A percentile compares a stretch with the other conserved stretches of the same genome.
These are phyloP conservation scores for Cordyceps fumosorosea DNA, from an alignment of 2,329 filamentous ascomycete genomes.

Conservation along the genomic window DNA sequence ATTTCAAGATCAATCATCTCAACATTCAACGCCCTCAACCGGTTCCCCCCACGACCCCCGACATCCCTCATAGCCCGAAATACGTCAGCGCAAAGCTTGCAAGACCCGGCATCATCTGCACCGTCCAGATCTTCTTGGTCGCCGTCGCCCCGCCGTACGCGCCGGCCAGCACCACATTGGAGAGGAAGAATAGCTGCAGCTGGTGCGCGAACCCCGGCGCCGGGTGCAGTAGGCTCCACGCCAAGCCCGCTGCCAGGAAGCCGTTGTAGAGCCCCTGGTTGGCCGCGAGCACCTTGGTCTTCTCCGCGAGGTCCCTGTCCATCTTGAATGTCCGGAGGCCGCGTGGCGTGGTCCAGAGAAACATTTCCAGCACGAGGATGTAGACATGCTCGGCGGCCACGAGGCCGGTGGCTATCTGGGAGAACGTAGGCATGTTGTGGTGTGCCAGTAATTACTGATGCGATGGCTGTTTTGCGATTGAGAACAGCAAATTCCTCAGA, in stretches of 20 bases:
- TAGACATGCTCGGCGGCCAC: slow-evolving; percentile 40
- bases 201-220: slow-evolving; percentile 34
- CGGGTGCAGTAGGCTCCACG: slow-evolving; percentile 42
- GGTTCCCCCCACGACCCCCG: no score
- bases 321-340: slow-evolving; percentile 39
- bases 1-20: not conserved
- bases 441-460: no score
- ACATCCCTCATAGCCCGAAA: slow-evolving; percentile 15
- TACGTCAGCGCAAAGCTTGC: slow-evolving; percentile 22
- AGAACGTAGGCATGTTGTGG: slow-evolving; percentile 27
- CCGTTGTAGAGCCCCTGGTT: slow-evolving; percentile 50
- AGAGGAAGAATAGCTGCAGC: slow-evolving; percentile 41
- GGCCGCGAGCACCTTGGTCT: slow-evolving; percentile 38
- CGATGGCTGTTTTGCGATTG: not conserved
- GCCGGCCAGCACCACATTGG: slow-evolving; percentile 39
- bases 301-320: slow-evolving; percentile 36
- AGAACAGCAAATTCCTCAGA: not conserved
- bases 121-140: slow-evolving; percentile 33
- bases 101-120: slow-evolving; percentile 35
- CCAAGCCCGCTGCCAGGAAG: slow-evolving; percentile 42
- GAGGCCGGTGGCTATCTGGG: slow-evolving; percentile 28
- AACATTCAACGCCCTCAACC: not conserved
- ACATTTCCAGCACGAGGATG: slow-evolving; percentile 43
- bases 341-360: slow-evolving; percentile 41
- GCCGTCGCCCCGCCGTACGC: slow-evolving; percentile 38